Conservation (phyloP, 169 alveolate genomes). For the Cardiosporidium cionae region DNA sequence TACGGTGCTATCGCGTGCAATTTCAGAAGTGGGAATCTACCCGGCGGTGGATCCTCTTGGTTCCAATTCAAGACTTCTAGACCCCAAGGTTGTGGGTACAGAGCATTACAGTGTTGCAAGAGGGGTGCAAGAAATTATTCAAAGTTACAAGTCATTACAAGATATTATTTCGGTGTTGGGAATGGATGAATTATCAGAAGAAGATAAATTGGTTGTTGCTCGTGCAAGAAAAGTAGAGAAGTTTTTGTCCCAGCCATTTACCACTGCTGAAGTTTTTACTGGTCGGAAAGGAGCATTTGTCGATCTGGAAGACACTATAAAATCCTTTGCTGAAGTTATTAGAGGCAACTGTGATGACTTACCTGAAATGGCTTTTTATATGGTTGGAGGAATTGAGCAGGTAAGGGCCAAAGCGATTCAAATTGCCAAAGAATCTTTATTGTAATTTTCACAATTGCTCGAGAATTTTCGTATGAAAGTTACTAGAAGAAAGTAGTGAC, state of each 20-base stretch:
- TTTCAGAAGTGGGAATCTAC: constrained; percentile 94
- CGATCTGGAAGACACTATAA: constrained; percentile 78
- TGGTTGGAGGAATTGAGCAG: constrained; percentile 90
- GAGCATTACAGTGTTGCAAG: constrained; percentile 88
- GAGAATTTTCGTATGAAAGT: constrained; percentile 7
- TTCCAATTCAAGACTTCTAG: constrained; percentile 78
- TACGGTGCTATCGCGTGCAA: constrained; percentile 85
- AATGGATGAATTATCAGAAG: constrained; percentile 91
- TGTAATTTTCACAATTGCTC: not conserved
- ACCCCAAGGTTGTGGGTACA: constrained; percentile 84
- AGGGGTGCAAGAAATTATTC: constrained; percentile 87
- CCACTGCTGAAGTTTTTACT: constrained; percentile 82
- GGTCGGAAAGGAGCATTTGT: constrained; percentile 92
- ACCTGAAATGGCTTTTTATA: constrained; percentile 93
- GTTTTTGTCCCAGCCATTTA: constrained; percentile 94
- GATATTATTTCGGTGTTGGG: constrained; percentile 92
- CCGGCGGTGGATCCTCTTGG: constrained; percentile 99
- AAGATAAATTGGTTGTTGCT: constrained; percentile 89
- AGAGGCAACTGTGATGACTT: constrained; percentile 90
- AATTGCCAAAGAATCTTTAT: constrained; percentile 41
- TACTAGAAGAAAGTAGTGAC: too few species aligned
- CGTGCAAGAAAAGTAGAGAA: constrained; percentile 92
- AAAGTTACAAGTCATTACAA: constrained; percentile 87
- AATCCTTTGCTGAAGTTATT: constrained; percentile 77
- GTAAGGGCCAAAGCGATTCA: constrained; percentile 75